Evolutionary conservation across 805 yeast genomes (phyloP).

Genomic region (Suhomyces pyralidae): DNA sequence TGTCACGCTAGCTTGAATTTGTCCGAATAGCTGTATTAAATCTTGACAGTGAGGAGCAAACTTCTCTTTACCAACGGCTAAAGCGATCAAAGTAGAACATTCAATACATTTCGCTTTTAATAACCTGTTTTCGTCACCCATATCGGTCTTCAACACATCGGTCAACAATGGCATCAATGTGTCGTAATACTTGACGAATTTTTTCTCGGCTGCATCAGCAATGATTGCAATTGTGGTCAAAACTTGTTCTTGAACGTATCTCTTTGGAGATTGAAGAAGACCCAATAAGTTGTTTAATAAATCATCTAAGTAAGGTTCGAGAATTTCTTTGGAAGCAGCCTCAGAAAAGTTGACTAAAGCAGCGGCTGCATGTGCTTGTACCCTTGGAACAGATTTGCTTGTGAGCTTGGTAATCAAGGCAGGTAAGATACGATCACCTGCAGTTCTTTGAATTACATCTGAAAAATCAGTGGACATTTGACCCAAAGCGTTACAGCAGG

Average conservation of each 20-base stretch:
- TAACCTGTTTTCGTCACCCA: slow-evolving; percentile 73
- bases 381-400: slow-evolving; percentile 75
- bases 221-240: slow-evolving; percentile 94
- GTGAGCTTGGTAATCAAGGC: slow-evolving; percentile 81
- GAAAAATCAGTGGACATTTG: slow-evolving; percentile 97
- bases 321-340: slow-evolving; percentile 78
- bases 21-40: slow-evolving; percentile 65
- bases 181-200: slow-evolving; percentile 88
- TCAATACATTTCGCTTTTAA: slow-evolving; percentile 93
- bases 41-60: slow-evolving; percentile 74
- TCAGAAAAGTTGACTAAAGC: slow-evolving; percentile 95
- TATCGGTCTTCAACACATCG: slow-evolving; percentile 73
- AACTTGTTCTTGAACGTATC: slow-evolving; percentile 96
- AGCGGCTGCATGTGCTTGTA: slow-evolving; percentile 98
- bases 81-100: slow-evolving; percentile 90
- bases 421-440: slow-evolving; percentile 79
- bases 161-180: slow-evolving; percentile 87
- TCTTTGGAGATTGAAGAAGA: slow-evolving; percentile 77
- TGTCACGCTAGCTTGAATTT: slow-evolving; percentile 58
- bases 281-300: slow-evolving; percentile 71
- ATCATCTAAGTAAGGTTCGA: slow-evolving; percentile 91
- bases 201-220: slow-evolving; percentile 92
- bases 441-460: slow-evolving; percentile 75
- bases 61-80: slow-evolving; percentile 91
- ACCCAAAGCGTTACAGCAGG: slow-evolving; percentile 94